Evolutionary conservation across 108 stramenopile species (phyloP), one percentile per base, ranked within the genome.

Genomic region (Nitzschia sp.): DNA sequence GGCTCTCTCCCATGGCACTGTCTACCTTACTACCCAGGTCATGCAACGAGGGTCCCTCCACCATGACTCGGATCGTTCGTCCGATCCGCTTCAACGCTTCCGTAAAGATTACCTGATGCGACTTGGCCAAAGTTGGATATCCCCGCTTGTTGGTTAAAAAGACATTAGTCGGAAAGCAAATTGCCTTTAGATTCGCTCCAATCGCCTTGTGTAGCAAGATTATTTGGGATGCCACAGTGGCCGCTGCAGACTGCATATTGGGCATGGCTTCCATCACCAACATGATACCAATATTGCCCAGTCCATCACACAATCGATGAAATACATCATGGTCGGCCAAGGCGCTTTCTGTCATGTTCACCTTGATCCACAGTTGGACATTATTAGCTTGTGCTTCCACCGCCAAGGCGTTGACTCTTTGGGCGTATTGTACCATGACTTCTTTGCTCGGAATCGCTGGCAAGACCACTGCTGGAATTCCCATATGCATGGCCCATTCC

Each of bases 141-240:
- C 96, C 96, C 57, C 79, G 66, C 62, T 93, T 94, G 78, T 98
- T 98, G 58, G 92, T 95, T 29, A 96, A 73, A 73, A 98, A 98
- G 6, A 82, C 57, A 31, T 57, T 67, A 0, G 89, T 87, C 15
- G 87, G 78, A 66, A 97, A 79, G 44, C 80, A 68, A 2, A 97
- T 46, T 1, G 85, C 90, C 47, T 81, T 77, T 53, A 98, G 79
- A 26, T 88, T 73, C 15, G 85, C 86, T 9, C 95, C 97, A 45
- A 92, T 55, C 27, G 93, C 81, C 6, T 87, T 72, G 53, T 95
- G 86, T 45, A 98, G 56, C 36, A 84, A 58, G 16, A 59, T 55
- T 15, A 83, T 53, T 35, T 68, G 60, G 2, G 48, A 41, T 3
- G 68, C 76, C 1, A 76, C 74, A 11, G 67, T 47, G 6, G 80